Percentiles rank a stretch among this genome's conserved stretches.
Conservation (phyloP, 2,329 filamentous ascomycete species). For the Stachybotrys elegans region DNA sequence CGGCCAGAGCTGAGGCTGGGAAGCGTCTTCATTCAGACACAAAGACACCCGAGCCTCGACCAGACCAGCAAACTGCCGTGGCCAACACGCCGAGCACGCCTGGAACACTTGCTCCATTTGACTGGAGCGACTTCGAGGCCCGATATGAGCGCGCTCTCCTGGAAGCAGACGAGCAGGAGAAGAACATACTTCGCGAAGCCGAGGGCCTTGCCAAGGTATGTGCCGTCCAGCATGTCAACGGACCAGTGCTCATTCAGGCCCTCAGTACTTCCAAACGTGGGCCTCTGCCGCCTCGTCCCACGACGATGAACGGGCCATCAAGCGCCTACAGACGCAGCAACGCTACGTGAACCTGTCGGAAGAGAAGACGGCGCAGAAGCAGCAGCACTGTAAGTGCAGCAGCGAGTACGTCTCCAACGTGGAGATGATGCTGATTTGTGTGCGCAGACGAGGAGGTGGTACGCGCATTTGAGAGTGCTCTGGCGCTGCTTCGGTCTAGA, state of each 20-base stretch:
- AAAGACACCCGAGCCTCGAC: conserved; percentile 34
- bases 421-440: not conserved
- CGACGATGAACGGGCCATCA: conserved; percentile 72
- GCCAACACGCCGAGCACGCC: conserved; percentile 42
- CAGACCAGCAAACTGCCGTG: conserved; percentile 24
- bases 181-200: conserved; percentile 61
- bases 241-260: conserved; percentile 3
- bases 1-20: conserved; percentile 15
- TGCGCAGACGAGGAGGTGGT: conserved; percentile 47
- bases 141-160: conserved; percentile 63
- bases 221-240: not conserved
- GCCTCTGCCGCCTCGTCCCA: conserved; percentile 64
- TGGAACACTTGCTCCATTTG: conserved; percentile 51
- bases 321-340: conserved; percentile 76
- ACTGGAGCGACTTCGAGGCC: conserved; percentile 73
- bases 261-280: conserved; percentile 76
- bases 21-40: conserved; percentile 14
- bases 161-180: conserved; percentile 59
- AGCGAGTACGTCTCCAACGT: not conserved
- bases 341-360: conserved; percentile 73
- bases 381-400: conserved; percentile 66
- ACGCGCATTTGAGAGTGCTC: conserved; percentile 56
- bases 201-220: conserved; percentile 59
- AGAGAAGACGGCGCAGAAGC: conserved; percentile 64
- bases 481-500: conserved; percentile 45